Percentiles rank a stretch among this genome's conserved stretches.
Evolutionary conservation across 2,329 filamentous ascomycete species (phyloP).

Genomic region (Cladorrhinum sp.): DNA sequence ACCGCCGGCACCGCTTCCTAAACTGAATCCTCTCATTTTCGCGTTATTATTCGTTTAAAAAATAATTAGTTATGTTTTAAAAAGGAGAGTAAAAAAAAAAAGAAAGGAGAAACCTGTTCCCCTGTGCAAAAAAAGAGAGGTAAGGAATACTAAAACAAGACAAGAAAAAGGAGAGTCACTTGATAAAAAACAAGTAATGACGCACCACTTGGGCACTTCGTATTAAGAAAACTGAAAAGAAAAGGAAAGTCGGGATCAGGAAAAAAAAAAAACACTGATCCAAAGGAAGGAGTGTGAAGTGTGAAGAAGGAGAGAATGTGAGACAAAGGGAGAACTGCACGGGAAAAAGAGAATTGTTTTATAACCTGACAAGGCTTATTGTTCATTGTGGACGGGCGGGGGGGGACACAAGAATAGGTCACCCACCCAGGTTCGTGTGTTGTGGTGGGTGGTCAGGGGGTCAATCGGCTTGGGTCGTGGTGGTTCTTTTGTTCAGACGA

Average conservation of each 20-base stretch:
- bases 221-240: neutral
- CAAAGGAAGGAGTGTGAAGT: neutral
- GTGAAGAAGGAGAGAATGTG: neutral
- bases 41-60: neutral
- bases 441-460: neutral
- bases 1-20: neutral
- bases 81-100: neutral
- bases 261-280: neutral
- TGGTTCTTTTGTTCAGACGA: neutral
- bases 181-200: too few species aligned
- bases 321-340: too few species aligned
- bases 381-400: neutral
- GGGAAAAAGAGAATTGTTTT: neutral
- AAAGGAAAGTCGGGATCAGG: neutral
- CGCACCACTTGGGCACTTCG: too few species aligned
- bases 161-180: neutral
- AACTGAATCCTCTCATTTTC: conserved; percentile 6
- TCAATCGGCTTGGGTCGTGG: neutral
- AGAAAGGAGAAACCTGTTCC: neutral
- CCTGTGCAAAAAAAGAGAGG: neutral
- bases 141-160: neutral
- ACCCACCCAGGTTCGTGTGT: neutral
- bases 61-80: conserved; percentile 3
- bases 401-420: neutral
- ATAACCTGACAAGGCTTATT: neutral